These are phyloP conservation scores for Neurospora sp. DNA, from an alignment of 495 filamentous ascomycete genomes.

Conservation along the genomic window DNA sequence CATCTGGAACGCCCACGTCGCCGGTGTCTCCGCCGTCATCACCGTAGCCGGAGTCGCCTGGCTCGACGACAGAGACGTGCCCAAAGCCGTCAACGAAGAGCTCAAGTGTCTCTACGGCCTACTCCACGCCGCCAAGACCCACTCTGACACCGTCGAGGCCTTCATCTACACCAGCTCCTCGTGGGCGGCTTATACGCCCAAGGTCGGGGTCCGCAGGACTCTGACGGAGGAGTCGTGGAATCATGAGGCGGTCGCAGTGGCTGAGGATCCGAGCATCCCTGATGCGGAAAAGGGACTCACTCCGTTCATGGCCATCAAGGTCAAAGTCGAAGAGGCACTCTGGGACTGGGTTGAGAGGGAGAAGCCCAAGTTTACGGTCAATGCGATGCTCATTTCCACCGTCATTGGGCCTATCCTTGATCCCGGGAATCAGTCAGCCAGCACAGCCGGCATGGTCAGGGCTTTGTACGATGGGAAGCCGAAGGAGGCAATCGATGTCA, in stretches of 20 bases:
- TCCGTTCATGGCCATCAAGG: constrained; percentile 20
- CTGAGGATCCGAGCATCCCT: constrained; percentile 1
- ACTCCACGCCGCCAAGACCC: constrained; percentile 8
- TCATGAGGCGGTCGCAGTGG: constrained; percentile 10
- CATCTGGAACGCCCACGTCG: constrained; percentile 27
- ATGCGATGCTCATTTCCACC: constrained; percentile 14
- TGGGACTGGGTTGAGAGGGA: constrained; percentile 24
- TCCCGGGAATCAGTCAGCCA: constrained; percentile 11
- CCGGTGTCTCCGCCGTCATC: constrained; percentile 20
- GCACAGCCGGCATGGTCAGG: constrained; percentile 16
- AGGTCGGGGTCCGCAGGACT: constrained; percentile 2
- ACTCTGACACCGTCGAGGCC: constrained; percentile 7
- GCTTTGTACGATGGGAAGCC: constrained; percentile 8
- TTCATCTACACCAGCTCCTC: constrained; percentile 19
- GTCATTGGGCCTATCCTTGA: constrained; percentile 18
- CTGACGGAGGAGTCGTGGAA: constrained; percentile 18
- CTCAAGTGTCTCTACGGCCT: constrained; percentile 2
- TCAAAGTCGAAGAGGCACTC: constrained; percentile 13
- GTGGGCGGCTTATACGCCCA: constrained; percentile 19
- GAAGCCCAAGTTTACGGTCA: constrained; percentile 18
- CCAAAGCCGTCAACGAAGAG: constrained; percentile 4
- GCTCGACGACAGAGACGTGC: constrained; percentile 5
- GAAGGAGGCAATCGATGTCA: constrained; percentile 1
- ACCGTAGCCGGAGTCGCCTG: constrained; percentile 4
- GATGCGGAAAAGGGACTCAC: constrained; percentile 11